Percentiles rank a stretch among this genome's conserved stretches.
Evolutionary conservation across 768 basidiomycete species (phyloP).

Genomic region (Phylloporus sp.): DNA sequence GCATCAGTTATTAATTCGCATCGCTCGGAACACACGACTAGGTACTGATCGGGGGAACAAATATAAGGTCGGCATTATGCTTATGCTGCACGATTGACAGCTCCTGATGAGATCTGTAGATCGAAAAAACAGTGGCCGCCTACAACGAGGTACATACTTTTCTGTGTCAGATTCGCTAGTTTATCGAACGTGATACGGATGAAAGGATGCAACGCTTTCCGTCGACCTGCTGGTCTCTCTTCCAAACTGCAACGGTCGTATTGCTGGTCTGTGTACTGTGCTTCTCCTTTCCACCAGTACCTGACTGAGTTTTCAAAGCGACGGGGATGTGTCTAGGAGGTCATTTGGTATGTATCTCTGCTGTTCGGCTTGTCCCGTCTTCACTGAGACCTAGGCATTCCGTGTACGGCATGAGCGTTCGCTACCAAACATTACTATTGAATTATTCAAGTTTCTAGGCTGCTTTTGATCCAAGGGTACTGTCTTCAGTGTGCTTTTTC

Average conservation of each 20-base stretch:
- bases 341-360: slow-evolving; percentile 57
- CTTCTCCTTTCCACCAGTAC: background rate
- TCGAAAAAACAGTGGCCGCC: slow-evolving; percentile 81
- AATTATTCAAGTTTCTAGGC: slow-evolving; percentile 45
- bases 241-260: slow-evolving; percentile 85
- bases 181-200: background rate
- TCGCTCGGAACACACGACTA: slow-evolving; percentile 15
- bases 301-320: slow-evolving; percentile 36
- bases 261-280: slow-evolving; percentile 55
- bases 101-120: slow-evolving; percentile 41
- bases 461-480: slow-evolving; percentile 80
- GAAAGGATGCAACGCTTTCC: slow-evolving; percentile 72
- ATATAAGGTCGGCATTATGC: slow-evolving; percentile 62
- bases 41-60: slow-evolving; percentile 90
- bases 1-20: background rate
- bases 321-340: slow-evolving; percentile 93
- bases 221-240: slow-evolving; percentile 71
- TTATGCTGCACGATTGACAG: background rate
- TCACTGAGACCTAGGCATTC: slow-evolving; percentile 40
- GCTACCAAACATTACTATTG: background rate
- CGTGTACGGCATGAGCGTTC: slow-evolving; percentile 33
- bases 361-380: background rate
- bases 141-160: slow-evolving; percentile 71
- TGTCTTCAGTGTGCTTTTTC: slow-evolving; percentile 89
- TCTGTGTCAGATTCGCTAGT: background rate